phyloP scores from a whole-genome alignment of 352 stramenopile species.

The Globisporangium yorkense region DNA sequence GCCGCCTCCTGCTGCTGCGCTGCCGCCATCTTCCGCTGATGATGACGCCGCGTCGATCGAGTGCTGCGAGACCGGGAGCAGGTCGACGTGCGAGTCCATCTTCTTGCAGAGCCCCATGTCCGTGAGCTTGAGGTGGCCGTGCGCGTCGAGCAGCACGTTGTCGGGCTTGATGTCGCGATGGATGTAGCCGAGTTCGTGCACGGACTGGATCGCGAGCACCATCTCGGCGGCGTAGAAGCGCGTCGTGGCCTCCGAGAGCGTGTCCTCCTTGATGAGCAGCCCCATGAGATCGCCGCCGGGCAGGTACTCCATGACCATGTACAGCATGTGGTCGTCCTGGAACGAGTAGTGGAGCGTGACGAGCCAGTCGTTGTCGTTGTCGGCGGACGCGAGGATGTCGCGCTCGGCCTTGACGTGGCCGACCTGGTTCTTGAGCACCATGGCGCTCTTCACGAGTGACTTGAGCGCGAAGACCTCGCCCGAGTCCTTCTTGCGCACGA shows the following conservation, averaged over 20 bases:
- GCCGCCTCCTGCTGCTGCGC: slow-evolving; percentile 8
- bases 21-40: background rate
- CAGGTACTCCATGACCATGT: slow-evolving; percentile 99
- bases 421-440: slow-evolving; percentile 93
- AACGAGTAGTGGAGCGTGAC: slow-evolving; percentile 98
- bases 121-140: slow-evolving; percentile 98
- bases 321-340: slow-evolving; percentile 84
- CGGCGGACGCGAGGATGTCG: slow-evolving; percentile 92
- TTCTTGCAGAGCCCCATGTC: slow-evolving; percentile 98
- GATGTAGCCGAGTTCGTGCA: slow-evolving; percentile 98
- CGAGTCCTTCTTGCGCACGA: slow-evolving; percentile 78
- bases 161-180: slow-evolving; percentile 98
- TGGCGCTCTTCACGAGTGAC: slow-evolving; percentile 87
- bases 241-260: slow-evolving; percentile 76
- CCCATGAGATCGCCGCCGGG: slow-evolving; percentile 99
- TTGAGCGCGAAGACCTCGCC: slow-evolving; percentile 91
- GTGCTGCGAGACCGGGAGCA: slow-evolving; percentile 77
- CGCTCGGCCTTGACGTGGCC: slow-evolving; percentile 96
- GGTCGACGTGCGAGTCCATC: slow-evolving; percentile 85
- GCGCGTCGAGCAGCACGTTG: slow-evolving; percentile 95
- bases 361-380: slow-evolving; percentile 96
- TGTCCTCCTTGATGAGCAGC: slow-evolving; percentile 99
- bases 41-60: slow-evolving; percentile 28
- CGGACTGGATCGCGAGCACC: slow-evolving; percentile 95
- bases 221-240: slow-evolving; percentile 98